Evolutionary conservation across 495 filamentous ascomycete genomes (phyloP), one percentile per base, ranked within the genome.

Genomic region (Tetracladium marchalianum): DNA sequence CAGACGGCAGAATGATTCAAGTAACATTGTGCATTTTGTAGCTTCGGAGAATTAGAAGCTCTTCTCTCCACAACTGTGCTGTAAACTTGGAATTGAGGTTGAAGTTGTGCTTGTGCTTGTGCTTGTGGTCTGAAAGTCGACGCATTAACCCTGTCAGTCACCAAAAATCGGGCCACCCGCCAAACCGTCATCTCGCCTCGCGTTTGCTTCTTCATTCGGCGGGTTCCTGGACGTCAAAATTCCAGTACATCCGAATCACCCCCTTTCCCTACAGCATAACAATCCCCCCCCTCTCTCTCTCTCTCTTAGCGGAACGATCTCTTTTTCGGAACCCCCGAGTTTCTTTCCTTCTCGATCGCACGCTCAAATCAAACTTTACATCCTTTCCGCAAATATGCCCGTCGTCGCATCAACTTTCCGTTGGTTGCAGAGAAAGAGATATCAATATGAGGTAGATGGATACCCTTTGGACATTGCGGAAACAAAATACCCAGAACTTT

Each of bases 371-470:
- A 31, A 5, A 43, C 18, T 43, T n/a, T 13, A 31, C 18, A 11
- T 31, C 5, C 1, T 31, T 9, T 11, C 37, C 42, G 24, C n/a
- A 31, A 47, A 16, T 36, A 56, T 59, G 50, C 18, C 43, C 12
- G 50, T 59, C 46, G 49, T 60, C 44, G 52, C 57, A 5, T 57
- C 57, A 12, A 50, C 54, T 9, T 55, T 55, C 44, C 51, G 55
- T 4, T 60, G 57, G 57, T 67, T 89, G 44, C 80, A 81, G 58
- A 70, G 84, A 47, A 90, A 90, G 67, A 75, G 80, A 47, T 90
- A 90, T 62, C 85, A 90, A 63, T 89, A 88, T 62, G 85, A 89
- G 61, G 55, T 52, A 41, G 13, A 47, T 39, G 27, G 11, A 2
- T 18, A 1, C 22, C 32, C 35, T 36, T 36, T 16, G 12, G 5